Evolutionary conservation across 1,139 yeast genomes (phyloP).

Genomic region (Saccharomyces hybrid): DNA sequence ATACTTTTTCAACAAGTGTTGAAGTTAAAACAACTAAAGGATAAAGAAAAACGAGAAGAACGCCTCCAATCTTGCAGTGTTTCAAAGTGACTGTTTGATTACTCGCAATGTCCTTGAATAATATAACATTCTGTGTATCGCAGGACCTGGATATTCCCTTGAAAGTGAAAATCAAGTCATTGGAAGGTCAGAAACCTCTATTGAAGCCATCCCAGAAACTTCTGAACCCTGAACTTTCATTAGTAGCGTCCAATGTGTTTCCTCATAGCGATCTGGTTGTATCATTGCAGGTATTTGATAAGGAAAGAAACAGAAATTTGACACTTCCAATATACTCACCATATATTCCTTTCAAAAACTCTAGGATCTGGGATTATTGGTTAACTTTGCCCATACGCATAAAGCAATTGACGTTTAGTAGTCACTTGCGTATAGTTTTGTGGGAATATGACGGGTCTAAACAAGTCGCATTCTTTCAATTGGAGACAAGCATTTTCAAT

Average conservation of each 20-base stretch:
- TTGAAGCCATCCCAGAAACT: conserved; percentile 48
- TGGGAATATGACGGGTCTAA: conserved; percentile 57
- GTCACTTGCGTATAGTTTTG: conserved; percentile 53
- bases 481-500: conserved; percentile 56
- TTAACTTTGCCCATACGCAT: conserved; percentile 62
- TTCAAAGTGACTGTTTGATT: too few relatives aligned
- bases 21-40: not conserved
- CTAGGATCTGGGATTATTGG: conserved; percentile 51
- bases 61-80: not conserved
- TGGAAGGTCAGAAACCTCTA: conserved; percentile 42
- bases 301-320: conserved; percentile 41
- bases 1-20: not conserved
- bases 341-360: conserved; percentile 49
- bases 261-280: conserved; percentile 55
- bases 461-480: conserved; percentile 47
- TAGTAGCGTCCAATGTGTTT: conserved; percentile 43
- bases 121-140: conserved; percentile 65
- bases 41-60: not conserved
- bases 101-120: conserved; percentile 35
- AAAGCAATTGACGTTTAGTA: conserved; percentile 55
- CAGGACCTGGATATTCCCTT: conserved; percentile 60
- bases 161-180: conserved; percentile 38
- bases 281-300: conserved; percentile 53
- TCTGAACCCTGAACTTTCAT: conserved; percentile 45
- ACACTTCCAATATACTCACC: conserved; percentile 63